These are phyloP conservation scores for Coemansia sp. DNA, from an alignment of 192 early-diverging fungal genomes.

Conservation along the genomic window DNA sequence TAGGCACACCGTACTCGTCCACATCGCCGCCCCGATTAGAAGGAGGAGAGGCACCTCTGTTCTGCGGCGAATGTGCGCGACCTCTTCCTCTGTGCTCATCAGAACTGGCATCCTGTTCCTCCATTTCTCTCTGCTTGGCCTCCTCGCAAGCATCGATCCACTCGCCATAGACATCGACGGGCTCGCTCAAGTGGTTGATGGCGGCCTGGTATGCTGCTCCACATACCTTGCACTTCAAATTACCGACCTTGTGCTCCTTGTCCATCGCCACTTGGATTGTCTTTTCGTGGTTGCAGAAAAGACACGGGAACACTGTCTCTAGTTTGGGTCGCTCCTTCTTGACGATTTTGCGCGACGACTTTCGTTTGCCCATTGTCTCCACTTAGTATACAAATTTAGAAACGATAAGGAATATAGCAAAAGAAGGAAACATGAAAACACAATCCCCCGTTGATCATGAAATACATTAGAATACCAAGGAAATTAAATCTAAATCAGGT, in stretches of 20 bases:
- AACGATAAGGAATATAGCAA: too few species aligned
- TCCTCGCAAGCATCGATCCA: slow-evolving; percentile 88
- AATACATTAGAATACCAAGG: neutral
- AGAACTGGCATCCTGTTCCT: neutral
- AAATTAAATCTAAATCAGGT: too few species aligned
- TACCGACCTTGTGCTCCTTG: slow-evolving; percentile 64
- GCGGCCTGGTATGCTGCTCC: slow-evolving; percentile 69
- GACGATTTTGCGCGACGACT: slow-evolving; percentile 66
- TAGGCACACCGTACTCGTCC: slow-evolving; percentile 28
- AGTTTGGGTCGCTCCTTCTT: slow-evolving; percentile 64
- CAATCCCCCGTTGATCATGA: neutral
- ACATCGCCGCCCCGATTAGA: neutral
- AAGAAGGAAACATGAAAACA: too few species aligned
- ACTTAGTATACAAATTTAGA: neutral
- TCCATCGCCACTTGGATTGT: slow-evolving; percentile 76
- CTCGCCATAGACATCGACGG: slow-evolving; percentile 86
- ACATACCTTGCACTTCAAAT: slow-evolving; percentile 77
- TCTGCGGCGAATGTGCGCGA: neutral
- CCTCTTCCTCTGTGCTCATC: neutral
- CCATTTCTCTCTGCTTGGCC: slow-evolving; percentile 39
- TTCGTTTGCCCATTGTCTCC: slow-evolving; percentile 13
- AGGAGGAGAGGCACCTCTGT: neutral
- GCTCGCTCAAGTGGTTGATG: slow-evolving; percentile 69
- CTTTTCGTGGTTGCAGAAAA: slow-evolving; percentile 88
- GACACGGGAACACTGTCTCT: slow-evolving; percentile 75